phyloP scores from a whole-genome alignment of 2,329 filamentous ascomycete species.

The Cordyceps farinosa region DNA sequence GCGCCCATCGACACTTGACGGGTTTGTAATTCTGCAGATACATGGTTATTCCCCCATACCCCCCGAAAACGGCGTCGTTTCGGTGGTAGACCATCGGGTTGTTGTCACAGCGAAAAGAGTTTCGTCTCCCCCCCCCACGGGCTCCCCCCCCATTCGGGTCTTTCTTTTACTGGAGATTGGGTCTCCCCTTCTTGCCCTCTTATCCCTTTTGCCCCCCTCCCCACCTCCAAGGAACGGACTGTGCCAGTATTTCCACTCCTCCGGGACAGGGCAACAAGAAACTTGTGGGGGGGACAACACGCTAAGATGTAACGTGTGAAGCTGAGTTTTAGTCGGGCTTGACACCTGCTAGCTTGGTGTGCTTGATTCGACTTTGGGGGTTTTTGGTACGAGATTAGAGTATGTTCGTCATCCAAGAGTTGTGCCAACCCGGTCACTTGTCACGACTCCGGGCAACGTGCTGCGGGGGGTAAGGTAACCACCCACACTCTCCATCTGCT shows the following conservation, averaged over 20 bases:
- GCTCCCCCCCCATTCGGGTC: neutral
- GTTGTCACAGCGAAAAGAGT: neutral
- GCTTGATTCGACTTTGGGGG: neutral
- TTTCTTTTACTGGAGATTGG: slow-evolving; percentile 1
- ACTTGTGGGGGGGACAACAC: slow-evolving; percentile 6
- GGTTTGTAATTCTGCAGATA: neutral
- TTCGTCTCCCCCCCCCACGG: neutral
- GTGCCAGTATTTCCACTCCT: neutral
- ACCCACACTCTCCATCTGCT: too few relatives aligned
- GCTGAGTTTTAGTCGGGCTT: slow-evolving; percentile 1
- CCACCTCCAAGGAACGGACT: neutral
- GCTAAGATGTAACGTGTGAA: slow-evolving; percentile 19
- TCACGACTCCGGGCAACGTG: neutral
- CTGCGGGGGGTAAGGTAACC: too few relatives aligned
- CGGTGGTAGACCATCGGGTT: neutral
- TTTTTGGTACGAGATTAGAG: neutral
- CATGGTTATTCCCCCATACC: neutral
- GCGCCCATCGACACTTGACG: neutral
- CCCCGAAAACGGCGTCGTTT: neutral
- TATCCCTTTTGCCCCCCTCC: neutral
- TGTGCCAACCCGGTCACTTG: neutral
- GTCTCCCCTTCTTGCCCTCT: neutral
- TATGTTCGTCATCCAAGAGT: neutral
- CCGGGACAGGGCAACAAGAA: neutral
- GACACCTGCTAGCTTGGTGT: neutral